phyloP scores from a whole-genome alignment of 805 yeast species.

The Candida khao-thaluensis region DNA sequence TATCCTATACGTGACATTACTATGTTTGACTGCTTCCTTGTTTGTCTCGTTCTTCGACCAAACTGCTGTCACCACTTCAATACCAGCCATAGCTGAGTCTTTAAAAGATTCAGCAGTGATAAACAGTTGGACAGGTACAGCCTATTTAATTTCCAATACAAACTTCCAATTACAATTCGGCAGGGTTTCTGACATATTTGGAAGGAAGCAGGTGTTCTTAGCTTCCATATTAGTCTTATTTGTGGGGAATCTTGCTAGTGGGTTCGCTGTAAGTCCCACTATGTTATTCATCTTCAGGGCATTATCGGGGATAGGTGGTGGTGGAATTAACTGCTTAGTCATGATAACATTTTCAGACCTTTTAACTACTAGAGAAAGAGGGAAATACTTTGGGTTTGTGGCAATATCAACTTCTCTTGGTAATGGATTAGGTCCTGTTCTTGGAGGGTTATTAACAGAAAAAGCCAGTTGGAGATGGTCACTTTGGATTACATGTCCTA shows the following conservation, averaged over 20 bases:
- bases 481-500: constrained; percentile 14
- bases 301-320: constrained; percentile 61
- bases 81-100: constrained; percentile 44
- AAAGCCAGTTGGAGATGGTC: constrained; percentile 14
- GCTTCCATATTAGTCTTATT: constrained; percentile 46
- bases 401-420: constrained; percentile 51
- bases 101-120: constrained; percentile 43
- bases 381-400: constrained; percentile 53
- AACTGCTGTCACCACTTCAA: constrained; percentile 44
- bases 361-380: constrained; percentile 52
- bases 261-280: constrained; percentile 38
- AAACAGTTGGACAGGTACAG: constrained; percentile 66
- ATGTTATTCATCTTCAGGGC: constrained; percentile 51
- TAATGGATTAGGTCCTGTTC: constrained; percentile 53
- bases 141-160: constrained; percentile 65
- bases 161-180: constrained; percentile 78
- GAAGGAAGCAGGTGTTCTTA: constrained; percentile 48
- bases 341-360: constrained; percentile 57
- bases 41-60: constrained; percentile 46
- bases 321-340: constrained; percentile 52
- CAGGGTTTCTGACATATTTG: constrained; percentile 63
- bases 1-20: constrained; percentile 9
- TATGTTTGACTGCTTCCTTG: constrained; percentile 16
- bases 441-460: constrained; percentile 13
- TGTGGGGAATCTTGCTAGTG: constrained; percentile 45